Evolutionary conservation across 305 asterid genomes (phyloP).

Genomic region (Fraxinus baroniana): DNA sequence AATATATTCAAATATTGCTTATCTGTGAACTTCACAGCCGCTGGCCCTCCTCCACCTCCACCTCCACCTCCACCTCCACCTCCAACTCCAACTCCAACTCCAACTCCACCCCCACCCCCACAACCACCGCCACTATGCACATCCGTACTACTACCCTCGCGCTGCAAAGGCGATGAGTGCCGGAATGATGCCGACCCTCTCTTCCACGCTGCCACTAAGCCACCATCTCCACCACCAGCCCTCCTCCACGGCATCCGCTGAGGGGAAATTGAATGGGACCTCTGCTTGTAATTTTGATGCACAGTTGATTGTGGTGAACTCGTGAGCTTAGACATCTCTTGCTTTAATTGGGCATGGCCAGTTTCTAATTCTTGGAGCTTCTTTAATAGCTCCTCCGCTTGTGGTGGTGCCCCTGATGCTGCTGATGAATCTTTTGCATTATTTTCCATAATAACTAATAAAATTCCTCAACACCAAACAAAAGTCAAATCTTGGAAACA

Average conservation of each 20-base stretch:
- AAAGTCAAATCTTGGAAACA: not conserved
- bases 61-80: not conserved
- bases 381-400: conserved; percentile 48
- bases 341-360: conserved; percentile 46
- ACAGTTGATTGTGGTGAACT: conserved; percentile 26
- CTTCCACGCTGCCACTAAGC: conserved; percentile 47
- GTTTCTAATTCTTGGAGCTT: conserved; percentile 52
- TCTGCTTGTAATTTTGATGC: conserved; percentile 41
- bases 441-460: conserved; percentile 28
- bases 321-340: conserved; percentile 45
- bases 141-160: conserved; percentile 52
- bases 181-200: conserved; percentile 63
- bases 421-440: conserved; percentile 21
- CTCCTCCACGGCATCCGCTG: conserved; percentile 51
- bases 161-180: conserved; percentile 72
- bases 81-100: no score
- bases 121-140: conserved; percentile 25
- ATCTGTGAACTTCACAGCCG: conserved; percentile 65
- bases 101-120: not conserved
- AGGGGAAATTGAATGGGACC: conserved; percentile 88
- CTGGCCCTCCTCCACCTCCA: conserved; percentile 31
- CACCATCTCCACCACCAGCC: conserved; percentile 43
- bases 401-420: conserved; percentile 26
- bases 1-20: conserved; percentile 82
- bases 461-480: not conserved